phyloP scores from a whole-genome alignment of 192 early-diverging fungal genomes.

The Ambispora gerdemannii region DNA sequence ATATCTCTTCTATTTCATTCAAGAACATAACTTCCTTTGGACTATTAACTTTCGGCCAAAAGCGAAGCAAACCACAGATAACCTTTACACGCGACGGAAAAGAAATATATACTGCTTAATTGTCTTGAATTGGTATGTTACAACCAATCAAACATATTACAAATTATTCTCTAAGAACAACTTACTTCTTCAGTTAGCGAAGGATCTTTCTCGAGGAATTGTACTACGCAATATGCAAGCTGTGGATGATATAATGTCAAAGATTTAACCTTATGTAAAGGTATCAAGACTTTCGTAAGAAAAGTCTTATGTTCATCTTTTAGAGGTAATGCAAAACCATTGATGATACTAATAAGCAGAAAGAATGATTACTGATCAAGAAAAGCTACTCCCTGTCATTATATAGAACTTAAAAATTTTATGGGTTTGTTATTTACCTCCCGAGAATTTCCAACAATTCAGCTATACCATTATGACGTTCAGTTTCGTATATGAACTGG shows the following conservation, averaged over 20 bases:
- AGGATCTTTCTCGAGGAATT: conserved; percentile 98
- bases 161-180: not conserved
- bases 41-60: conserved; percentile 99
- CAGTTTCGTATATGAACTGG: conserved; percentile 96
- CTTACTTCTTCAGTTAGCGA: conserved; percentile 79
- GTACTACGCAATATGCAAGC: conserved; percentile 96
- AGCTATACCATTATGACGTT: conserved; percentile 96
- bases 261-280: conserved; percentile 94
- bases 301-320: conserved; percentile 99
- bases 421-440: conserved; percentile 54
- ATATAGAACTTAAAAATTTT: conserved; percentile 3
- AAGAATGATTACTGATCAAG: not conserved
- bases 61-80: conserved; percentile 83
- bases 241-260: conserved; percentile 95
- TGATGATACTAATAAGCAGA: conserved; percentile 84
- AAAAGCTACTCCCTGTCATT: not conserved
- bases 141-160: not conserved
- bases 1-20: conserved; percentile 95
- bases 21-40: conserved; percentile 99
- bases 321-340: conserved; percentile 96
- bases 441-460: conserved; percentile 98
- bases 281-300: conserved; percentile 87
- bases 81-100: conserved; percentile 57
- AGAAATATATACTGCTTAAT: not conserved
- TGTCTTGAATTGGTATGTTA: too few species aligned